These are phyloP conservation scores for Parmelia sp. DNA, from an alignment of 495 filamentous ascomycete genomes.

Conservation along the genomic window DNA sequence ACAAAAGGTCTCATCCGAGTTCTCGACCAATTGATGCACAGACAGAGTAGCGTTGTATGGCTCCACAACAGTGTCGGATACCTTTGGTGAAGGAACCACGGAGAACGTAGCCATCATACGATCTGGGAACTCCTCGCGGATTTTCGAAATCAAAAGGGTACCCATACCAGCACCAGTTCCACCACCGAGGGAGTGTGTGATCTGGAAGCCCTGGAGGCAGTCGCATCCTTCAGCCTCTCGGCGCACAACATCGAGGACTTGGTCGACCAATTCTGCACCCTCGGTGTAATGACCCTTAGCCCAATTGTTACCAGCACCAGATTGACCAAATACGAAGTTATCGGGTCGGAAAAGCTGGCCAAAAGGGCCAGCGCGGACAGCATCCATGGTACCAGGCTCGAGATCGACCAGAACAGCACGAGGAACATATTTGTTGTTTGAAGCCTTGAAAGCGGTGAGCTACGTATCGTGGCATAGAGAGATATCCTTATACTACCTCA, in stretches of 20 bases:
- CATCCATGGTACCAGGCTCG: slow-evolving; percentile 97
- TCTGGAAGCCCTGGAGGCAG: slow-evolving; percentile 99
- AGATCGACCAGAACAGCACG: slow-evolving; percentile 99
- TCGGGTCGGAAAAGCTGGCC: slow-evolving; percentile 99
- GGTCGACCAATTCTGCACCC: slow-evolving; percentile 97
- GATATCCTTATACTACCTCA: slow-evolving; percentile 57
- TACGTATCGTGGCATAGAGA: not conserved
- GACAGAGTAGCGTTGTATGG: slow-evolving; percentile 99
- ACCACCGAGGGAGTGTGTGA: slow-evolving; percentile 99
- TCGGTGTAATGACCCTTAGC: slow-evolving; percentile 99
- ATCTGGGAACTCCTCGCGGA: slow-evolving; percentile 99
- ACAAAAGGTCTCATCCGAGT: slow-evolving; percentile 99
- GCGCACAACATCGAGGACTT: slow-evolving; percentile 97
- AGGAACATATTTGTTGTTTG: slow-evolving; percentile 97
- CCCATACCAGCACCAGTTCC: slow-evolving; percentile 99
- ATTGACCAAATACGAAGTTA: slow-evolving; percentile 99
- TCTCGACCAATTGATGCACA: slow-evolving; percentile 98
- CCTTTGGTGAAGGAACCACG: slow-evolving; percentile 98
- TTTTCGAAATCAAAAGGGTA: slow-evolving; percentile 99
- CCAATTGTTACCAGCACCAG: slow-evolving; percentile 99
- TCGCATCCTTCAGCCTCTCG: slow-evolving; percentile 98
- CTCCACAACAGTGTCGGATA: slow-evolving; percentile 99
- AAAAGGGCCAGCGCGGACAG: slow-evolving; percentile 97
- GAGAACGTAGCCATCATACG: slow-evolving; percentile 99
- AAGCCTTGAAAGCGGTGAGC: slow-evolving; percentile 52